Base-by-base conservation (phyloP, 345 rosid genomes). In the Eucalyptus curtisii region DNA sequence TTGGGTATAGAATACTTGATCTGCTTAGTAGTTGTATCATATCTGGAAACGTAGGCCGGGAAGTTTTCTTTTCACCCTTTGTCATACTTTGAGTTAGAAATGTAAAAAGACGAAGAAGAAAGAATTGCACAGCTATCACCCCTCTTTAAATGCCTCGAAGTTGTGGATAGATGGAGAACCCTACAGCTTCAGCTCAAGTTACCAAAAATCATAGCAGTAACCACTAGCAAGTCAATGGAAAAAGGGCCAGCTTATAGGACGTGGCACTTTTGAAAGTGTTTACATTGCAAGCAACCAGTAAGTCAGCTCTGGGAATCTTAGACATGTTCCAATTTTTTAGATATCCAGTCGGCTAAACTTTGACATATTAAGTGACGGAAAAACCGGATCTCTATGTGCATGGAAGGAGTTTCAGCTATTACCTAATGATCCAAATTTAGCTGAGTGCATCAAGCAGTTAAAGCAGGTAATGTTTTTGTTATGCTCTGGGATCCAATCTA, bases 261-360 rank as follows among this genome's bases (percentile, higher is more conserved):
- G 2, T 42, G 44, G 44, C 8, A 42, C 7, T 42, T 7, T 42
- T 6, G 44, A 1, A 42, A 42, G 7, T 42, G 44, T 42, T 42
- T 42, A 42, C 44, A 42, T 42, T 42, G 44, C 44, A 42, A 42
- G 44, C 44, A 42, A 95, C 94, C 94, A 96, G 96, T 96, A 86
- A 86, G 13, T 37, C 25, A 64, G 42, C 13, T 84, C 31, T 61
- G 9, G 57, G 47, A 85, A 44, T 6, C 48, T 76, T 71, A 1
- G 22, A 53, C 13, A 25, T 25, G 31, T 25, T 40, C 22, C 33
- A 19, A 30, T 52, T 55, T 50, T 80, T 79, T 50, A 40, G 4
- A n/a, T 48, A 19, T 22, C 80, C 49, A 49, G 37, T 71, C 25
- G 2, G 81, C 44, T 66, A 13, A 20, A 33, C 33, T 45, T 57